Evolutionary conservation across 805 yeast species (phyloP).

Genomic region (Pichia phayaonensis): DNA sequence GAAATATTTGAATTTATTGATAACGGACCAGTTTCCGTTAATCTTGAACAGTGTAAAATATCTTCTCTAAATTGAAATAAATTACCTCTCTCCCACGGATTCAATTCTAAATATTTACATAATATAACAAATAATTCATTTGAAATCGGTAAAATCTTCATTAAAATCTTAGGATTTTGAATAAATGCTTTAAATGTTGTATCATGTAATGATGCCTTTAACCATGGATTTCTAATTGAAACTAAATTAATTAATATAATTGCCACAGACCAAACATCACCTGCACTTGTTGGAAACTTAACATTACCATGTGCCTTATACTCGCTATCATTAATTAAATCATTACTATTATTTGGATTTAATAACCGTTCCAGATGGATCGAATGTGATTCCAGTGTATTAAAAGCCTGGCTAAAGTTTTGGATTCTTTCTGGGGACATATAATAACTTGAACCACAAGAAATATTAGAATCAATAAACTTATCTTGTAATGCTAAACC

Average conservation of each 20-base stretch:
- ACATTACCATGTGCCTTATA: constrained; percentile 23
- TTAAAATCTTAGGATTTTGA: constrained; percentile 45
- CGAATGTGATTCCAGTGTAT: constrained; percentile 26
- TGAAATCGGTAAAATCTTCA: constrained; percentile 68
- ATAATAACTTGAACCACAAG: constrained; percentile 83
- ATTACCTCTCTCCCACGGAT: constrained; percentile 42
- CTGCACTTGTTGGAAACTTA: constrained; percentile 57
- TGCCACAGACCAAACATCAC: constrained; percentile 86
- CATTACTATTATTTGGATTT: constrained; percentile 9
- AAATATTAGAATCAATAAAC: constrained; percentile 56
- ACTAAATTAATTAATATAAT: constrained; percentile 72
- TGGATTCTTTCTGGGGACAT: constrained; percentile 82
- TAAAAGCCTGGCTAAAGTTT: constrained; percentile 33
- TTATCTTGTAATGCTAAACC: constrained; percentile 70
- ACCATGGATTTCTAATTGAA: constrained; percentile 88
- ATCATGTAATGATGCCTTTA: constrained; percentile 63
- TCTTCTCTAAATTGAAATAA: constrained; percentile 34
- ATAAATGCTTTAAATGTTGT: constrained; percentile 59
- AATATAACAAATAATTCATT: constrained; percentile 49
- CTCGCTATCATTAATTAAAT: constrained; percentile 10
- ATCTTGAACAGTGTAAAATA: constrained; percentile 25
- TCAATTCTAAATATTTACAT: constrained; percentile 33
- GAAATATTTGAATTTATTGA: constrained; percentile 23
- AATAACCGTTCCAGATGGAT: constrained; percentile 24
- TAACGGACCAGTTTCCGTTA: constrained; percentile 30